Conservation (phyloP, 495 filamentous ascomycete genomes). For the Neurospora hispaniola region DNA sequence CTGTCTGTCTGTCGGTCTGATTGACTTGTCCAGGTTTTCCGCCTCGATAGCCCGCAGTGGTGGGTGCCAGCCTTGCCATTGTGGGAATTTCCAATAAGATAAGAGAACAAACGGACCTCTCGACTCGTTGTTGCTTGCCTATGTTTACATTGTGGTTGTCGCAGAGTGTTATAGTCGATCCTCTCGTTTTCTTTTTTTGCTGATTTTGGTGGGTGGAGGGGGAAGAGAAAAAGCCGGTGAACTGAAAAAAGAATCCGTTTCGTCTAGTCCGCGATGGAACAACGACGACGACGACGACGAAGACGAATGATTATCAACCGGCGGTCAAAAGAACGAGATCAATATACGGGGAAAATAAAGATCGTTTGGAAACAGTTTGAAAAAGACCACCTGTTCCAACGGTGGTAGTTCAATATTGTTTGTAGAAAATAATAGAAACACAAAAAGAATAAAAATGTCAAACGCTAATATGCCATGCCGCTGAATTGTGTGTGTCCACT, state of each 20-base stretch:
- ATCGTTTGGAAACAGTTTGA: not conserved
- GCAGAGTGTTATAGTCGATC: not conserved
- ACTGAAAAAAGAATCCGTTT: too few relatives aligned
- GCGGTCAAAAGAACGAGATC: not conserved
- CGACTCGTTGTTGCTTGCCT: not conserved
- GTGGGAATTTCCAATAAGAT: not conserved
- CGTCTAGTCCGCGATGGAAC: too few relatives aligned
- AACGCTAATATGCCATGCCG: slow-evolving; percentile 1
- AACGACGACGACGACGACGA: not conserved
- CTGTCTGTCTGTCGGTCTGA: not conserved
- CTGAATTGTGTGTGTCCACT: not conserved
- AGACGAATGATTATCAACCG: not conserved
- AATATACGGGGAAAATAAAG: not conserved
- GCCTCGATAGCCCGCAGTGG: not conserved
- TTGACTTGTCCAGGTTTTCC: not conserved
- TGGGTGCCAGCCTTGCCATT: not conserved
- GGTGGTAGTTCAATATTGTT: not conserved
- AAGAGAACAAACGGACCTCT: not conserved
- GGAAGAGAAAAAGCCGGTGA: not conserved
- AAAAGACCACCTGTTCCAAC: not conserved
- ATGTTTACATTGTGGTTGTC: not conserved
- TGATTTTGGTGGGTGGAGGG: not conserved
- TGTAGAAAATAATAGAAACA: not conserved
- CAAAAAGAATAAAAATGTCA: not conserved
- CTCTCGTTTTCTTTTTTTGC: not conserved